These are phyloP conservation scores for Tremellales sp. DNA, from an alignment of 1,284 basidiomycete species.

Conservation along the genomic window DNA sequence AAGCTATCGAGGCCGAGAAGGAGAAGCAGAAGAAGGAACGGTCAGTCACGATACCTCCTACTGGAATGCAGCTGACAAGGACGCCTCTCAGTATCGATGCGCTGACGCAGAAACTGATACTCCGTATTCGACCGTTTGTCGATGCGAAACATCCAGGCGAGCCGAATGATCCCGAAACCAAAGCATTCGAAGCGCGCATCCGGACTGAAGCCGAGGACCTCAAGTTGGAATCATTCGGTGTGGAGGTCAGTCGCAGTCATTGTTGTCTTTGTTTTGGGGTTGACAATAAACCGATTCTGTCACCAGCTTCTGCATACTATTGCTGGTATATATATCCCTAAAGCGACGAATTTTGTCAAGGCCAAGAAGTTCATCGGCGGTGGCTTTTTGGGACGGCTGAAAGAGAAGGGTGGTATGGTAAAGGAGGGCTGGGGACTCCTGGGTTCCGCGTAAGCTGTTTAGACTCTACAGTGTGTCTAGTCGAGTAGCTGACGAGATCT, in stretches of 20 bases:
- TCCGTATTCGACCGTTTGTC: slow-evolving; percentile 79
- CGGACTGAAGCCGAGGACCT: slow-evolving; percentile 88
- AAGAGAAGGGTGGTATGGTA: slow-evolving; percentile 87
- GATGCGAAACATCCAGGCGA: slow-evolving; percentile 85
- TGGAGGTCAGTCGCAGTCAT: slow-evolving; percentile 62
- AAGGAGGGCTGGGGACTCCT: slow-evolving; percentile 94
- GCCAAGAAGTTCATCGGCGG: slow-evolving; percentile 79
- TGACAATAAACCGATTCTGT: not conserved
- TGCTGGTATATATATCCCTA: slow-evolving; percentile 86
- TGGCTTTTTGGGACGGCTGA: slow-evolving; percentile 82
- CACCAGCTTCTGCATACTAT: slow-evolving; percentile 73
- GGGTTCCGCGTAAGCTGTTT: slow-evolving; percentile 63
- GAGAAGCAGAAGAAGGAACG: slow-evolving; percentile 74
- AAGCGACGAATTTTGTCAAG: slow-evolving; percentile 89
- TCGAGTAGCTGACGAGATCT: slow-evolving; percentile 6
- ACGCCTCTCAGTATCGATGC: slow-evolving; percentile 53
- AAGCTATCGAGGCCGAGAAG: slow-evolving; percentile 73
- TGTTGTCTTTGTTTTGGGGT: not conserved
- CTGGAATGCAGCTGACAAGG: not conserved
- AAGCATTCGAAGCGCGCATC: slow-evolving; percentile 71
- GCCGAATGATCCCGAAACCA: slow-evolving; percentile 77
- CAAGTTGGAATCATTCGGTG: slow-evolving; percentile 96
- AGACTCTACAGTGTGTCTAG: not conserved
- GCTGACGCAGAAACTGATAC: slow-evolving; percentile 71
- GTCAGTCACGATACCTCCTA: slow-evolving; percentile 24